phyloP scores from a whole-genome alignment of 179 eudicot species.

The Dionaea muscipula region DNA sequence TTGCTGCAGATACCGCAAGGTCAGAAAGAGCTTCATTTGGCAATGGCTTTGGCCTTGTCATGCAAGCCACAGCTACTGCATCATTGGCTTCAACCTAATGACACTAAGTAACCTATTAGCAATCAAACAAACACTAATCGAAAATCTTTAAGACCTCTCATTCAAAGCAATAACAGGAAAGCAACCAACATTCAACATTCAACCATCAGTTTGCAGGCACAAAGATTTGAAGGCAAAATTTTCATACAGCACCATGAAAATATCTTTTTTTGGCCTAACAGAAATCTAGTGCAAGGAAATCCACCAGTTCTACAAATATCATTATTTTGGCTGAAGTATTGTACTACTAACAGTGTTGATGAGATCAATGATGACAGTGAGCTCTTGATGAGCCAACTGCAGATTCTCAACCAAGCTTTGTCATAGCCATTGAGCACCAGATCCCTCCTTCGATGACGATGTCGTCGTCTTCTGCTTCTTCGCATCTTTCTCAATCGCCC shows the following conservation, averaged over 20 bases:
- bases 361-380: slow-evolving; percentile 78
- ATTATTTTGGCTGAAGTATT: no score
- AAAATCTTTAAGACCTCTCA: no score
- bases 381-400: slow-evolving; percentile 81
- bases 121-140: no score
- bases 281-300: no score
- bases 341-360: slow-evolving; percentile 41
- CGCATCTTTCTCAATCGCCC: slow-evolving; percentile 83
- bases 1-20: slow-evolving; percentile 79
- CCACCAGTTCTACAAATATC: no score
- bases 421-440: slow-evolving; percentile 51
- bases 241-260: no score
- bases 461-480: slow-evolving; percentile 88
- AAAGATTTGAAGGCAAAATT: no score
- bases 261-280: no score
- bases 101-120: slow-evolving; percentile 1
- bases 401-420: slow-evolving; percentile 72
- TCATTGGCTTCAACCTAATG: slow-evolving; percentile 85
- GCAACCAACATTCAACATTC: no score
- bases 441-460: slow-evolving; percentile 36
- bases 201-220: no score
- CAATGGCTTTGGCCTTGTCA: slow-evolving; percentile 81
- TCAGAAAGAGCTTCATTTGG: slow-evolving; percentile 74
- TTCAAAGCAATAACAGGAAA: no score
- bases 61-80: slow-evolving; percentile 79